phyloP scores from a whole-genome alignment of 805 yeast species.

The Ascoidea asiatica region DNA sequence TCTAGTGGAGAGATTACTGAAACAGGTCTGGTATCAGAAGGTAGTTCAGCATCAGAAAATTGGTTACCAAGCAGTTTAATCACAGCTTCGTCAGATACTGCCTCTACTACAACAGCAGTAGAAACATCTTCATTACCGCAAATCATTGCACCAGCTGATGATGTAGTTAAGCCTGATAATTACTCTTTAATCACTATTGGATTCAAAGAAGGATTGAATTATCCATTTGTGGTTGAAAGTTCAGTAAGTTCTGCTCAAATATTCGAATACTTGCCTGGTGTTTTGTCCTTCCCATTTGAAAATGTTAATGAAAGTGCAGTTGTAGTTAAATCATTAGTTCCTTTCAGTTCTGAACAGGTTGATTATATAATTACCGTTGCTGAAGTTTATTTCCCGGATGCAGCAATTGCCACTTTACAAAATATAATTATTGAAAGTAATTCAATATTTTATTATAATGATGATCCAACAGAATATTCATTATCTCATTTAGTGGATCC shows the following conservation, averaged over 20 bases:
- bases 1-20: no score
- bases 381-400: conserved; percentile 64
- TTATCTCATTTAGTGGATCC: conserved; percentile 64
- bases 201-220: conserved; percentile 66
- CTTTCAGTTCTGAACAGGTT: conserved; percentile 43
- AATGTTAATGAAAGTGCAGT: conserved; percentile 24
- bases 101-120: not conserved
- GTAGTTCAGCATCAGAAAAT: not conserved
- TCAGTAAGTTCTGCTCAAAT: conserved; percentile 74
- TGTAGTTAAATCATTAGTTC: conserved; percentile 57
- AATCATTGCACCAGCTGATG: not conserved
- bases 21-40: no score
- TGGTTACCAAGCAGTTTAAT: not conserved
- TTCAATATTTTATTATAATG: conserved; percentile 51
- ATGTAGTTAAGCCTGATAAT: conserved; percentile 14
- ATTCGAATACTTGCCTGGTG: conserved; percentile 71
- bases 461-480: conserved; percentile 37
- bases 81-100: not conserved
- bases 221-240: conserved; percentile 66
- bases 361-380: conserved; percentile 79
- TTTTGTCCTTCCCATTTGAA: conserved; percentile 49
- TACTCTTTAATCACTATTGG: conserved; percentile 58
- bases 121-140: not conserved
- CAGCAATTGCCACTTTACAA: conserved; percentile 28
- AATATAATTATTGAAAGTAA: conserved; percentile 30